Percentiles rank a stretch among this genome's conserved stretches.
phyloP scores from a whole-genome alignment of 2,329 filamentous ascomycete species.

The Cladosporium sphaerospermum region DNA sequence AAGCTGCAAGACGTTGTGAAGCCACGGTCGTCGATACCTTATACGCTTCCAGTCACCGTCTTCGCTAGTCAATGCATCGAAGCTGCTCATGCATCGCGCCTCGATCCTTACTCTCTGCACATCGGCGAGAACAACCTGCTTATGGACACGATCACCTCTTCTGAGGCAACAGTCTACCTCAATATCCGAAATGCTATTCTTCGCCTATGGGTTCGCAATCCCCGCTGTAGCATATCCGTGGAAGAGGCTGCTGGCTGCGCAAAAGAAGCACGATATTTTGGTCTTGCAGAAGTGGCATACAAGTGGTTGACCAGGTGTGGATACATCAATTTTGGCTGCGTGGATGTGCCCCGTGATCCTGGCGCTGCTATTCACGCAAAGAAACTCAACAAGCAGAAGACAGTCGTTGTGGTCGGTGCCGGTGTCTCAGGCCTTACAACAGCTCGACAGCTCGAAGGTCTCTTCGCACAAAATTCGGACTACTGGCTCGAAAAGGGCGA shows the following conservation, averaged over 20 bases:
- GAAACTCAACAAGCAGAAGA: conserved; percentile 54
- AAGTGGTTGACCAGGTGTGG: conserved; percentile 87
- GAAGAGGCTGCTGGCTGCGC: conserved; percentile 89
- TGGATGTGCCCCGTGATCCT: conserved; percentile 53
- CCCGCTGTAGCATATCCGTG: conserved; percentile 70
- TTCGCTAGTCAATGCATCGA: conserved; percentile 89
- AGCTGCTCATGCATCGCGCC: conserved; percentile 79
- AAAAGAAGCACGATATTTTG: conserved; percentile 80
- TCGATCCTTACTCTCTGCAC: conserved; percentile 86
- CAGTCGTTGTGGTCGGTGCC: conserved; percentile 80
- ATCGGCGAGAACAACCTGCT: conserved; percentile 76
- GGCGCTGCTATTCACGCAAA: conserved; percentile 28
- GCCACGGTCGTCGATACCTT: conserved; percentile 67
- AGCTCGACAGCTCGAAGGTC: conserved; percentile 80
- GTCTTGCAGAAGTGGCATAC: conserved; percentile 79
- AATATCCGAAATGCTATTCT: conserved; percentile 95
- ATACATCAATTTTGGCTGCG: conserved; percentile 95
- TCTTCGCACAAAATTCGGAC: conserved; percentile 73
- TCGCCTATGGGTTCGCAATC: conserved; percentile 81
- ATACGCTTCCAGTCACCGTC: conserved; percentile 62
- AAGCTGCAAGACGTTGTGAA: conserved; percentile 22
- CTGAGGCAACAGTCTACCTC: conserved; percentile 89
- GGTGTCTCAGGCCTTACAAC: conserved; percentile 92
- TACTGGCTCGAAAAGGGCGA: conserved; percentile 60
- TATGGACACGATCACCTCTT: conserved; percentile 72